Evolutionary conservation across 495 filamentous ascomycete genomes (phyloP).

Genomic region (Hyaloscypha finlandica): DNA sequence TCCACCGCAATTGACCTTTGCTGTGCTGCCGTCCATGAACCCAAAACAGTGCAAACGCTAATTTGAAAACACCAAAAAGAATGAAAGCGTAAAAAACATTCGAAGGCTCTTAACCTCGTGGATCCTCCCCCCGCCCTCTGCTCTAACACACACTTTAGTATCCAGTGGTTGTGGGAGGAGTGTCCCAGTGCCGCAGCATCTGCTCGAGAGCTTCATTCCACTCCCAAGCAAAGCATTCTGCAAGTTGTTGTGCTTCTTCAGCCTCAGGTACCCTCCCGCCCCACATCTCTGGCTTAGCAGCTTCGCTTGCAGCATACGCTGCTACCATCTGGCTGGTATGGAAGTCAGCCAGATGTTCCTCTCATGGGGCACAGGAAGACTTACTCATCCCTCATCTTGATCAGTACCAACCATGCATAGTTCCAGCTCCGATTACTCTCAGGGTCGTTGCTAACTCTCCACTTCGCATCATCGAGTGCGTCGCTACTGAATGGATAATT

Average conservation of each 20-base stretch:
- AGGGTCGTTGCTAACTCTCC: constrained; percentile 63
- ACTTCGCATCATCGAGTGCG: constrained; percentile 67
- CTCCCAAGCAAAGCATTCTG: constrained; percentile 62
- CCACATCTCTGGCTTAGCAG: constrained; percentile 72
- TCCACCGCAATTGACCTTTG: background rate
- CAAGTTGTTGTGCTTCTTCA: constrained; percentile 58
- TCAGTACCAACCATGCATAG: constrained; percentile 72
- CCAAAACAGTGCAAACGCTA: background rate
- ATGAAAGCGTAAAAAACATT: background rate
- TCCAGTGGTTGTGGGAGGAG: constrained; percentile 48
- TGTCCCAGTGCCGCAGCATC: constrained; percentile 71
- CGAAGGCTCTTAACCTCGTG: background rate
- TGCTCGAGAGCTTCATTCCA: constrained; percentile 67
- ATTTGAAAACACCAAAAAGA: background rate
- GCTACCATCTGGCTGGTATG: constrained; percentile 55
- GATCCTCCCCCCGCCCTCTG: background rate
- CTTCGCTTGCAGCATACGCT: constrained; percentile 59
- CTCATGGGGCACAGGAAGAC: constrained; percentile 34
- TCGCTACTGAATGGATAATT: constrained; percentile 75
- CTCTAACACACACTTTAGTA: constrained; percentile 15
- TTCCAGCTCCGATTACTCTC: constrained; percentile 73
- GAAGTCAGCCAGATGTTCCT: background rate
- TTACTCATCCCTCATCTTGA: constrained; percentile 66
- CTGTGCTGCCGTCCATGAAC: background rate
- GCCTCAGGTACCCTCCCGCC: constrained; percentile 57